phyloP scores from a whole-genome alignment of 179 eudicot genomes.

The Sideroxylon spinosum region DNA sequence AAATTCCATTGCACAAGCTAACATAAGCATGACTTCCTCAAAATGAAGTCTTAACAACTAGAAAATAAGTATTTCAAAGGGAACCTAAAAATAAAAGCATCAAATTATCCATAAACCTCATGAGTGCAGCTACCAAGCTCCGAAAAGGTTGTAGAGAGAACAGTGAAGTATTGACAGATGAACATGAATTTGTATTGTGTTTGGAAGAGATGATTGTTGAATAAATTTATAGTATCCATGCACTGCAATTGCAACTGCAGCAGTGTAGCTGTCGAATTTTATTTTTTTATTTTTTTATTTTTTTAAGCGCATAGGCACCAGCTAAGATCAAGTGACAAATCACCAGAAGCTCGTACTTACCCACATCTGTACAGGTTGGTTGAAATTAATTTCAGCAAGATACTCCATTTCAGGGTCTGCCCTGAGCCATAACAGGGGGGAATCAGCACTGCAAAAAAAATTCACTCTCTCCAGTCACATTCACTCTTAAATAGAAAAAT shows the following conservation, averaged over 20 bases:
- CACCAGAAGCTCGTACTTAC: constrained; percentile 41
- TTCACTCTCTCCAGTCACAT: constrained; percentile 13
- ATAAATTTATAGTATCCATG: background rate
- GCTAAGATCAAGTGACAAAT: background rate
- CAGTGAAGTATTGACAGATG: background rate
- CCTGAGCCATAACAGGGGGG: constrained; percentile 87
- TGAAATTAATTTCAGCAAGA: constrained; percentile 86
- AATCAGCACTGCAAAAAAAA: constrained; percentile 63
- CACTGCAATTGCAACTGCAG: constrained; percentile 3
- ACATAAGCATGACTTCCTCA: background rate
- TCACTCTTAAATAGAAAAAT: background rate
- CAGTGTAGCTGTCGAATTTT: background rate
- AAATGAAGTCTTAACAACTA: background rate
- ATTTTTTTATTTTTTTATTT: background rate
- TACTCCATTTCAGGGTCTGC: constrained; percentile 99
- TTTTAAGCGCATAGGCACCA: background rate
- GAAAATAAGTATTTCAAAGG: background rate
- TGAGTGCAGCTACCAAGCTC: background rate
- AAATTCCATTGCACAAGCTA: background rate
- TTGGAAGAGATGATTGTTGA: background rate
- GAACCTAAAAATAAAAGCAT: background rate
- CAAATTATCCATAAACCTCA: background rate
- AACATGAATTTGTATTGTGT: background rate
- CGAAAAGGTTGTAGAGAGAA: background rate
- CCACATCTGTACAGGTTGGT: constrained; percentile 98